Evolutionary conservation across 768 basidiomycete genomes (phyloP), one percentile per base, ranked within the genome.

Genomic region (Phanerodontia chrysosporium): DNA sequence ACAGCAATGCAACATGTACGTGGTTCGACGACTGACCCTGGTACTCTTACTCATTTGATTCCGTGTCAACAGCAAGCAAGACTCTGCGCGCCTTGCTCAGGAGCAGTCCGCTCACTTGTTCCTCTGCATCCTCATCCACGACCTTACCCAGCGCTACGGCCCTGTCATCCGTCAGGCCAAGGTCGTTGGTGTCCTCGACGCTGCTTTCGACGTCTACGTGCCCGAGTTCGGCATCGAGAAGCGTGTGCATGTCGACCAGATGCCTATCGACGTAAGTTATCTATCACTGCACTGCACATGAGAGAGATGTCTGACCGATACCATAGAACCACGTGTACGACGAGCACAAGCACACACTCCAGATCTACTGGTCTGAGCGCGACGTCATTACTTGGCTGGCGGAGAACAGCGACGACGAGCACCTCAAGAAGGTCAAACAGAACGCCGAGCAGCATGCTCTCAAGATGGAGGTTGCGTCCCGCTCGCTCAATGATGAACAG

Each of bases 171-270:
- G 97, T 61, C 89, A 92, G 70, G 97, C 94, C n/a, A 89, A 86
- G 65, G 96, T 99, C 59, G 89, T 95, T 46, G 89, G 90, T 59
- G 96, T 99, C 30, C 81, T 98, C n/a, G 97, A 99, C 68, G 90
- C 93, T 53, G 97, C 97, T 1, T 98, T 98, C 66, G 97, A 99
- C 68, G 96, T 99, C 28, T 76, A 96, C 30, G 86, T 98, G 13
- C 90, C 93, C 44, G 97, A 98, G 72, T 98, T 98, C 69, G 93
- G 96, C 30, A 98, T 99, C 65, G 97, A 99, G 78, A 99, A 99
- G 79, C 84, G 97, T 36, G 95, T 98, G 2, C 97, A 98, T 67
- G 92, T 95, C 44, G 97, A 98, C 70, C 95, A 98, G 75, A 97
- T 99, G 92, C 96, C 97, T 25, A 92, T 97, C 59, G 93, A 97